Base-by-base conservation (phyloP, 2,329 filamentous ascomycete species). In the Didymella pomorum region DNA sequence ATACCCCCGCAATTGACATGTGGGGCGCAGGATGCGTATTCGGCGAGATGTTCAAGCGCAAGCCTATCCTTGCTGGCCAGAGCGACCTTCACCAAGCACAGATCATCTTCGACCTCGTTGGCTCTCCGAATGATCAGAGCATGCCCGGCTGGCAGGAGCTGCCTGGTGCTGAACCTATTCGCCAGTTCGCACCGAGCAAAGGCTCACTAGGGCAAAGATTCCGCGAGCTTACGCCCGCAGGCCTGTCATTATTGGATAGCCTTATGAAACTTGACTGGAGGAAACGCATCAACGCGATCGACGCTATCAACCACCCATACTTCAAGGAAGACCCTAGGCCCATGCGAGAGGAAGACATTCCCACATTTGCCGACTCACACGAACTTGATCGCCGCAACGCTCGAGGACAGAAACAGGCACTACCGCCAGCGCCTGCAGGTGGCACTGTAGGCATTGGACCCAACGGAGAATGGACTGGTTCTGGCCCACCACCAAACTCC, bases 21-120 rank as follows among this genome's bases (percentile, higher is more conserved):
- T 99, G 95, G 95, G 95, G 95, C 68, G 94, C 97, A 67, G 95
- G 94, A n/a, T 99, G 95, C 73, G 93, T 99, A 2, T 97, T 99
- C 78, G 95, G 93, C 50, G 95, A 99, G 76, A 99, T 99, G 94
- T 89, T 97, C 64, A 87, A 92, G 68, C 89, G 92, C 35, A 96
- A 94, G 75, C 95, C 95, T 0, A 98, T 99, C 52, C 83, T 99
- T 42, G 87, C 93, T 8, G 95, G 95, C 12, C 92, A 92, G 65
- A 96, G 90, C 68, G 95, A 99, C 72, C 79, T 87, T 7, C 89
- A 97, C 71, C 95, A 99, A 77, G 87, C 96, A 12, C 90, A 97
- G 12, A 87, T 97, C 45, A 98, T 99, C 58, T 99, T 96, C 79
- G 91, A 93, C 64, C 84, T 99, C 37, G 90, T 97, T 65, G 95